A percentile compares a stretch with the other conserved stretches of the same genome.
Evolutionary conservation across 139 green algal genomes (phyloP).

Genomic region (Chlamydomonas urium): DNA sequence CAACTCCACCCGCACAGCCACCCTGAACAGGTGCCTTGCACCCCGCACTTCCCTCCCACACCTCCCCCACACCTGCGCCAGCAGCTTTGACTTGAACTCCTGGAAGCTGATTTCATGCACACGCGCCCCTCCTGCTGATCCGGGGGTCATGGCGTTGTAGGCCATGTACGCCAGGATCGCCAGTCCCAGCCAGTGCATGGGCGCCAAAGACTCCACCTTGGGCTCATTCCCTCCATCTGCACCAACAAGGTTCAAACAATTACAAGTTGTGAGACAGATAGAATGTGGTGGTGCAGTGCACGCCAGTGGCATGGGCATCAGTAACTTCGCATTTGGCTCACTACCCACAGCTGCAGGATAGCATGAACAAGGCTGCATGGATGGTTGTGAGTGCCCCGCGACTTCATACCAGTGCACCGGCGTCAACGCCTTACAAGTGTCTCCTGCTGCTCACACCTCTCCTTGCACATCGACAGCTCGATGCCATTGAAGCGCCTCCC

Average conservation of each 20-base stretch:
- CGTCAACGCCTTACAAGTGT: too few species aligned
- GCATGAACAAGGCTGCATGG: too few species aligned
- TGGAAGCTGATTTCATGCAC: constrained; percentile 88
- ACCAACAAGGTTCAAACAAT: too few species aligned
- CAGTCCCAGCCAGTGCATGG: not conserved
- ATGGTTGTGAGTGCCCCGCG: too few species aligned
- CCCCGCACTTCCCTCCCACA: too few species aligned
- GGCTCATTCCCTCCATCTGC: not conserved
- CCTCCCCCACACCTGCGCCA: constrained; percentile 51
- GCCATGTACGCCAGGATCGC: not conserved
- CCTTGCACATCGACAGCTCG: not conserved
- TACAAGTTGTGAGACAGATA: too few species aligned
- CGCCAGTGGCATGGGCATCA: not conserved
- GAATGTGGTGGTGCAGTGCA: not conserved
- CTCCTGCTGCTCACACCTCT: not conserved
- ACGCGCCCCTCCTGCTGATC: not conserved
- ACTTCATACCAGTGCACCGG: too few species aligned
- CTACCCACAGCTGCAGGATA: not conserved
- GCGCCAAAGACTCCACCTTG: not conserved
- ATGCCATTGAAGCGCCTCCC: not conserved
- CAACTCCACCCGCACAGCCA: too few species aligned
- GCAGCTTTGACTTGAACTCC: constrained; percentile 83
- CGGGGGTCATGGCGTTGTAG: not conserved
- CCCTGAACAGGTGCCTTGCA: too few species aligned
- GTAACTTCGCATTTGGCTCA: not conserved